A percentile compares a stretch with the other conserved stretches of the same genome.
Conservation (phyloP, 768 basidiomycete species). For the Sarcomyxa edulis region DNA sequence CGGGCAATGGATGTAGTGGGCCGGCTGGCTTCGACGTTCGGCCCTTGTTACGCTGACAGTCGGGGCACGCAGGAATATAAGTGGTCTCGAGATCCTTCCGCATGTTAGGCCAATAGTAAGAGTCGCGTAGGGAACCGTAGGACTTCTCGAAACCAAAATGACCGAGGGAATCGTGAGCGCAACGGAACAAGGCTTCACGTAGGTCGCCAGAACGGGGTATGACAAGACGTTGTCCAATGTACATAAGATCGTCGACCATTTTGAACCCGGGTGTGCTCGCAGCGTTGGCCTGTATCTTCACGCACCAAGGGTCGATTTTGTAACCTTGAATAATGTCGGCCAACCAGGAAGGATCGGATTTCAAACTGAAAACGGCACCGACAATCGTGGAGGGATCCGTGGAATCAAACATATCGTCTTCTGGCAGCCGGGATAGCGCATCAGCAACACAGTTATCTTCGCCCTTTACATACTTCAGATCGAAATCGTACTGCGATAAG, state of each 20-base stretch:
- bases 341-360: not conserved
- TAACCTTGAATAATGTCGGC: slow-evolving; percentile 4
- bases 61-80: slow-evolving; percentile 25
- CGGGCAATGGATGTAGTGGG: slow-evolving; percentile 19
- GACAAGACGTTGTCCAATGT: slow-evolving; percentile 14
- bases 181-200: slow-evolving; percentile 15
- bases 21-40: slow-evolving; percentile 18
- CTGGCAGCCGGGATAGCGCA: slow-evolving; percentile 23
- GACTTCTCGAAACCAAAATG: slow-evolving; percentile 30
- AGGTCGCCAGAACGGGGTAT: slow-evolving; percentile 15
- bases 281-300: not conserved
- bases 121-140: slow-evolving; percentile 14
- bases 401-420: not conserved
- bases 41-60: slow-evolving; percentile 32
- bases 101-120: slow-evolving; percentile 31
- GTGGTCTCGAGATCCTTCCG: slow-evolving; percentile 16
- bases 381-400: not conserved
- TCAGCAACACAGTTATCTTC: slow-evolving; percentile 30
- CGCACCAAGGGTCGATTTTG: slow-evolving; percentile 7
- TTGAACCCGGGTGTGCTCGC: not conserved
- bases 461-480: slow-evolving; percentile 28
- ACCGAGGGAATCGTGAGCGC: slow-evolving; percentile 23
- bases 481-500: slow-evolving; percentile 27
- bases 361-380: not conserved
- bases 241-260: slow-evolving; percentile 15